phyloP scores from a whole-genome alignment of 768 basidiomycete species.

The Psilocybe azurescens region DNA sequence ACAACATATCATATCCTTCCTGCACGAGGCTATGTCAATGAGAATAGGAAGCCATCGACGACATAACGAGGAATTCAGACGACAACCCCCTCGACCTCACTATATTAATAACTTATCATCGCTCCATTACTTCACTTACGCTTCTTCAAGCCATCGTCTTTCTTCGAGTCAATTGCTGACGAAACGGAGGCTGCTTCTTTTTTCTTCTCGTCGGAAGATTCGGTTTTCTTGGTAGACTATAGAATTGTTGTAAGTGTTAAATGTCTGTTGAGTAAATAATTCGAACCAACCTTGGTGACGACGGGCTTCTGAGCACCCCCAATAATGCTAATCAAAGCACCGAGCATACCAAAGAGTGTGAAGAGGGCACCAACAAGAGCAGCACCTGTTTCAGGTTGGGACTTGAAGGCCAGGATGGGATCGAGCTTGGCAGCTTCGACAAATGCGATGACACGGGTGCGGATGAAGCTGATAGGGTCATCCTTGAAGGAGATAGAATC shows the following conservation, averaged over 20 bases:
- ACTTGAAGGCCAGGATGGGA: constrained; percentile 83
- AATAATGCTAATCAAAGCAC: constrained; percentile 78
- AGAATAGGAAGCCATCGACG: constrained; percentile 15
- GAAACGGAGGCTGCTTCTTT: constrained; percentile 69
- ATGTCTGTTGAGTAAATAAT: constrained; percentile 6
- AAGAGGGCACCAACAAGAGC: constrained; percentile 76
- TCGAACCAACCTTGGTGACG: constrained; percentile 62
- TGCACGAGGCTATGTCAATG: constrained; percentile 2
- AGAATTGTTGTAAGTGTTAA: constrained; percentile 5
- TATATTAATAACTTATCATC: constrained; percentile 21
- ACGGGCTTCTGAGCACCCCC: constrained; percentile 75
- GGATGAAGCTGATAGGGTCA: constrained; percentile 82
- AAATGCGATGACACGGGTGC: constrained; percentile 80
- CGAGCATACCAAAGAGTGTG: constrained; percentile 86
- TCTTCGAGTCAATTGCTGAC: constrained; percentile 75
- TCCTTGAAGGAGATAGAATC: constrained; percentile 59
- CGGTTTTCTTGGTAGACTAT: constrained; percentile 80
- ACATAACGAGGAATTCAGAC: constrained; percentile 21
- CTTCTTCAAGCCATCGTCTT: constrained; percentile 79
- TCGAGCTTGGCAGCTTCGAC: constrained; percentile 76
- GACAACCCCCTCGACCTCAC: constrained; percentile 8
- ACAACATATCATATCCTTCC: constrained; percentile 10
- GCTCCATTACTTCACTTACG: constrained; percentile 47
- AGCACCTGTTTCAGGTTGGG: constrained; percentile 86
- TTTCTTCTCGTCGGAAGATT: constrained; percentile 69